Conservation (phyloP, 1,139 yeast species). For the Scheffersomyces stambukii region DNA sequence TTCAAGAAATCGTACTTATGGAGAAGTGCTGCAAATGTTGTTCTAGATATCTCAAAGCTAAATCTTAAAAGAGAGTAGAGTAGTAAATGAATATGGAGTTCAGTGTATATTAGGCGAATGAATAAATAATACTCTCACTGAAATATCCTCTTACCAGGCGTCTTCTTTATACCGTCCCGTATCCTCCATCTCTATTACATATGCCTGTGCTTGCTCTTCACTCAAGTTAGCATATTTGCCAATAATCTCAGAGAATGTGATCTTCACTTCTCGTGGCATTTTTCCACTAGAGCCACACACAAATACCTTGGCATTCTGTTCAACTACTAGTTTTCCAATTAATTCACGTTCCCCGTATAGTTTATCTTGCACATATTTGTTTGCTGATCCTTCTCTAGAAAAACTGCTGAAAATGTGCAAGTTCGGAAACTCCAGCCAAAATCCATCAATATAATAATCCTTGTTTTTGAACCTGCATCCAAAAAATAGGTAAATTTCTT, state of each 20-base stretch:
- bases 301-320: constrained; percentile 58
- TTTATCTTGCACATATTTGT: constrained; percentile 70
- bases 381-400: constrained; percentile 45
- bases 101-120: neutral
- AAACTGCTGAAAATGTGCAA: constrained; percentile 51
- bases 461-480: constrained; percentile 70
- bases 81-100: too few relatives aligned
- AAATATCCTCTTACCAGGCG: constrained; percentile 60
- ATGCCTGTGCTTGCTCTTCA: constrained; percentile 46
- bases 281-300: constrained; percentile 92
- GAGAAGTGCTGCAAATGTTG: too few relatives aligned
- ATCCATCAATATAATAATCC: constrained; percentile 63
- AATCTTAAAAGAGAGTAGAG: too few relatives aligned
- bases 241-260: constrained; percentile 65
- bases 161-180: constrained; percentile 77
- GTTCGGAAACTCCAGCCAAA: constrained; percentile 41
- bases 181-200: constrained; percentile 59
- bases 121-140: neutral
- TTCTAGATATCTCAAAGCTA: too few relatives aligned
- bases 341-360: constrained; percentile 46
- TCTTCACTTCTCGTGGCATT: constrained; percentile 89
- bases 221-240: constrained; percentile 34
- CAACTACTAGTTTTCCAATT: constrained; percentile 50
- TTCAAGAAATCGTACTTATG: too few relatives aligned
- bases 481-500: constrained; percentile 52